Conservation (phyloP, 1,139 yeast species). For the Debaryomyces sp. region DNA sequence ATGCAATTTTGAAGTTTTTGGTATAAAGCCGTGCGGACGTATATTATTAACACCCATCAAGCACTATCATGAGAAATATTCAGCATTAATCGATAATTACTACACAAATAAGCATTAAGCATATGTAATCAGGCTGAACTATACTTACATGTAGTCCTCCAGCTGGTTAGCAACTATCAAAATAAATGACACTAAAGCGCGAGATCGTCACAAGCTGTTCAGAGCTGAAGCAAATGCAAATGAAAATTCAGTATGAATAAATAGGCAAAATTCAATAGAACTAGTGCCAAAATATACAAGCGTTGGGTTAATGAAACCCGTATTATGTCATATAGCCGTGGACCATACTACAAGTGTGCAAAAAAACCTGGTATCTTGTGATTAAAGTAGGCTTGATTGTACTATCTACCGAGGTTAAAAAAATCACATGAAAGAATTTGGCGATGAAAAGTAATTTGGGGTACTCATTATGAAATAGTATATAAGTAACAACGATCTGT, state of each 20-base stretch:
- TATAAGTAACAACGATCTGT: background rate
- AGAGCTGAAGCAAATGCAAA: background rate
- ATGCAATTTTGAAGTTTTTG: too few relatives aligned
- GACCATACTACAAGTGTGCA: background rate
- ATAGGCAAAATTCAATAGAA: background rate
- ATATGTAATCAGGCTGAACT: background rate
- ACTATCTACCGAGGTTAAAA: slow-evolving; percentile 7
- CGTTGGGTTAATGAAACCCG: background rate
- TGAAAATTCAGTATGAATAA: background rate
- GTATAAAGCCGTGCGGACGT: too few relatives aligned
- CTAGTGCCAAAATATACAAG: background rate
- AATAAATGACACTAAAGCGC: background rate
- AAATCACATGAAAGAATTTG: slow-evolving; percentile 10
- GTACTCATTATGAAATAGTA: slow-evolving; percentile 2
- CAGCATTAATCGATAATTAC: background rate
- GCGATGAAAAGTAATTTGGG: slow-evolving; percentile 5
- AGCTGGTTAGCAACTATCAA: background rate
- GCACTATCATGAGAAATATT: background rate
- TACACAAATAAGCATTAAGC: background rate
- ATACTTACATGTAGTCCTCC: background rate
- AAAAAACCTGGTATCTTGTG: background rate
- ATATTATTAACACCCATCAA: background rate
- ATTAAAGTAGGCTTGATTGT: background rate
- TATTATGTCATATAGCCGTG: background rate
- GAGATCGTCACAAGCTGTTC: background rate